A percentile compares a stretch with the other conserved stretches of the same genome.
Evolutionary conservation across 495 filamentous ascomycete genomes (phyloP).

Genomic region (Evernia prunastri): DNA sequence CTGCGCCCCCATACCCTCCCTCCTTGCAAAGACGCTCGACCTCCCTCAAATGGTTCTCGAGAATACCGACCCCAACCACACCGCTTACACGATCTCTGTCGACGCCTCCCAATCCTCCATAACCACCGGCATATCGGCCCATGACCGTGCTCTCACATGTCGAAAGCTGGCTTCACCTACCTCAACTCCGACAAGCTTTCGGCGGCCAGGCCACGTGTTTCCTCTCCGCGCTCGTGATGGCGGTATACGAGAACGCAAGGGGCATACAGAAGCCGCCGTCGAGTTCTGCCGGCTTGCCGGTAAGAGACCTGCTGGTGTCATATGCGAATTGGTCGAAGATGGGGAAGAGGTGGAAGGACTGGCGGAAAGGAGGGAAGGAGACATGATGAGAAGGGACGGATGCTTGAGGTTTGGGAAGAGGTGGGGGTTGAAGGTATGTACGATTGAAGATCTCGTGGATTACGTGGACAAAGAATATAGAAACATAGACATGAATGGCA

Average conservation of each 20-base stretch:
- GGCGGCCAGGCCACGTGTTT: slow-evolving; percentile 85
- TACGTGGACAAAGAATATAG: slow-evolving; percentile 44
- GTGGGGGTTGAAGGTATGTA: slow-evolving; percentile 90
- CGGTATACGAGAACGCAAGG: slow-evolving; percentile 68
- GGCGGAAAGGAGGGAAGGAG: slow-evolving; percentile 54
- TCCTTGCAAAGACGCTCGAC: slow-evolving; percentile 56
- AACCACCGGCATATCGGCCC: slow-evolving; percentile 84
- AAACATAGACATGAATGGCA: slow-evolving; percentile 1
- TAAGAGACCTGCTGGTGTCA: slow-evolving; percentile 67
- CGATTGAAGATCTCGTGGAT: slow-evolving; percentile 80
- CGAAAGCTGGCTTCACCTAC: slow-evolving; percentile 65
- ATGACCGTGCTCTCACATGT: slow-evolving; percentile 79
- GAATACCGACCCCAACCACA: slow-evolving; percentile 79
- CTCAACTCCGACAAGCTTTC: slow-evolving; percentile 53
- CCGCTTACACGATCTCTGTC: slow-evolving; percentile 85
- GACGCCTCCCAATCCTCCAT: slow-evolving; percentile 66
- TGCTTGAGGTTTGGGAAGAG: slow-evolving; percentile 81
- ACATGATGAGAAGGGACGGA: slow-evolving; percentile 89
- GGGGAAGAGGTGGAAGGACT: slow-evolving; percentile 58
- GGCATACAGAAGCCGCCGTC: slow-evolving; percentile 89
- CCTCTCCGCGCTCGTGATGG: slow-evolving; percentile 74
- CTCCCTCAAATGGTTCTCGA: slow-evolving; percentile 75
- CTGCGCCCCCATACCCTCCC: slow-evolving; percentile 72
- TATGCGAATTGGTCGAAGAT: slow-evolving; percentile 80
- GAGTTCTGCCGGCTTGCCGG: slow-evolving; percentile 81